These are phyloP conservation scores for Fusarium irregulare DNA, from an alignment of 2,329 filamentous ascomycete genomes.

Conservation along the genomic window DNA sequence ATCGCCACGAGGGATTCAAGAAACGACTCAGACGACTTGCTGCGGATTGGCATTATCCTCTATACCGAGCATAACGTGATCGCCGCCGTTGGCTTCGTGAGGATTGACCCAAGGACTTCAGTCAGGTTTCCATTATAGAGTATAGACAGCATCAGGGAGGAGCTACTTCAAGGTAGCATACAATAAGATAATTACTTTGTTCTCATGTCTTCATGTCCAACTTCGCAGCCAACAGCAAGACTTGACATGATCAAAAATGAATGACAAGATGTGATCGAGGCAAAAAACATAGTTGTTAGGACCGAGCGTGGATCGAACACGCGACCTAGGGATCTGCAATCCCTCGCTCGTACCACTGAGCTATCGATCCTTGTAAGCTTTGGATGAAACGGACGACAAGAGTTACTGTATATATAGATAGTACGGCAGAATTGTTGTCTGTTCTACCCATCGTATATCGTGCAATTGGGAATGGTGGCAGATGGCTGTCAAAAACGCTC, in stretches of 20 bases:
- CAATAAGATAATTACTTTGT: background rate
- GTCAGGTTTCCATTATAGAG: background rate
- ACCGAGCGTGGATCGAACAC: conserved; percentile 42
- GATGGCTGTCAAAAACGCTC: background rate
- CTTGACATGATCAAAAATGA: background rate
- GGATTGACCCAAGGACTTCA: background rate
- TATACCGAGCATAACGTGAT: background rate
- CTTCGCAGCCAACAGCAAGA: background rate
- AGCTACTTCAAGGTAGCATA: background rate
- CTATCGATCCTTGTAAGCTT: conserved; percentile 28
- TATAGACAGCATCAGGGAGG: background rate
- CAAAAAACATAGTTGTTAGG: background rate
- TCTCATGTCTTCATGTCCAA: background rate
- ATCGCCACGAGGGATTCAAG: too few species aligned
- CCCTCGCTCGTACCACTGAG: conserved; percentile 42
- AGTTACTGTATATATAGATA: accelerated
- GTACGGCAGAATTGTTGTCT: background rate
- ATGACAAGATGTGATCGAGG: background rate
- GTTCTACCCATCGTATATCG: background rate
- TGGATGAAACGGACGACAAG: accelerated
- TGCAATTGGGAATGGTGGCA: background rate
- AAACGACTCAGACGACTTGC: too few species aligned
- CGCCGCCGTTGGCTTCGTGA: background rate
- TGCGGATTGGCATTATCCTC: accelerated
- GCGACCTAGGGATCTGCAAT: conserved; percentile 43